phyloP scores from a whole-genome alignment of 768 basidiomycete species.

The Zangia roseola region DNA sequence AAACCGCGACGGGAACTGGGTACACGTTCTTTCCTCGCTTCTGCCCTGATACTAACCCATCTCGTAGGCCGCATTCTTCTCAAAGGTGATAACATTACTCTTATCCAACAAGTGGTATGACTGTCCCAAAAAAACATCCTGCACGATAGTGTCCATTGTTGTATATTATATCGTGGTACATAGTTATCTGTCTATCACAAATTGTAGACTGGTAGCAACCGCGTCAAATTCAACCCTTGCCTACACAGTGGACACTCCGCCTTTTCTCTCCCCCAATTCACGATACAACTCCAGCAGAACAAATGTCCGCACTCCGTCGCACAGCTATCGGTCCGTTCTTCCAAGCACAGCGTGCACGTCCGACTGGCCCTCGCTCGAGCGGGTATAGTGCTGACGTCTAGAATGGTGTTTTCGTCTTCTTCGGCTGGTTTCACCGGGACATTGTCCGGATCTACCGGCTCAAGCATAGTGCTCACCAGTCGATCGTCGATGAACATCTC shows the following conservation, averaged over 20 bases:
- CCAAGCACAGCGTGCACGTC: constrained; percentile 81
- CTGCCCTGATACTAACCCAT: too few species aligned
- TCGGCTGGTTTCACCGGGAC: constrained; percentile 58
- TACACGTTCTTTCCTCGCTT: constrained; percentile 34
- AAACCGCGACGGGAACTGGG: constrained; percentile 85
- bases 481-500: constrained; percentile 58
- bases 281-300: constrained; percentile 89
- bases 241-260: constrained; percentile 87
- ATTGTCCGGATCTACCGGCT: constrained; percentile 48
- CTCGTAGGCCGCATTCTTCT: constrained; percentile 84
- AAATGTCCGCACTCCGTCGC: constrained; percentile 88
- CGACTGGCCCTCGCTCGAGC: constrained; percentile 52
- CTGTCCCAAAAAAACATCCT: constrained; percentile 12
- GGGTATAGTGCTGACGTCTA: constrained; percentile 60
- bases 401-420: constrained; percentile 65
- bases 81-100: constrained; percentile 98
- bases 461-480: constrained; percentile 57
- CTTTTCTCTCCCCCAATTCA: constrained; percentile 89
- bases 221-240: constrained; percentile 66
- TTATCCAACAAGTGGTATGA: constrained; percentile 72
- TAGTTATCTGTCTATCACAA: constrained; percentile 43
- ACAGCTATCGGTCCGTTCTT: constrained; percentile 78
- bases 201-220: constrained; percentile 81
- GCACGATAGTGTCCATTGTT: constrained; percentile 6
- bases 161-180: constrained; percentile 22